Conservation (phyloP, 106 monocot genomes). For the Agapanthus africanus region DNA sequence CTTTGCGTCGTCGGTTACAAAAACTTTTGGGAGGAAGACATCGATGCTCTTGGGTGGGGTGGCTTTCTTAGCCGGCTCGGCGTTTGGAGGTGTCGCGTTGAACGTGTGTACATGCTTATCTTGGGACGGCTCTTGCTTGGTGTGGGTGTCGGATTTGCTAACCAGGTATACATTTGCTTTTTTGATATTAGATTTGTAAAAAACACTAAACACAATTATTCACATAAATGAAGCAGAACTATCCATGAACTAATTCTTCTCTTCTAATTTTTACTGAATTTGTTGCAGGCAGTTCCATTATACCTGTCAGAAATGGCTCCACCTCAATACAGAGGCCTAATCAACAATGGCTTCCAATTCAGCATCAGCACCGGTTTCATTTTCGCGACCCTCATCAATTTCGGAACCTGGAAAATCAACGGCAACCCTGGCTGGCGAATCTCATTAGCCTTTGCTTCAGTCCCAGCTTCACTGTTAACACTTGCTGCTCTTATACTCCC, state of each 20-base stretch:
- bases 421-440: slow-evolving; percentile 30
- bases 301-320: slow-evolving; percentile 42
- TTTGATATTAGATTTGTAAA: neutral
- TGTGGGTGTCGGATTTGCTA: slow-evolving; percentile 48
- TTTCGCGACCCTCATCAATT: slow-evolving; percentile 36
- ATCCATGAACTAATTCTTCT: no score
- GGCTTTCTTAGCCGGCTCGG: slow-evolving; percentile 29
- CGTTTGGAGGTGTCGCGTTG: slow-evolving; percentile 25
- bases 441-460: slow-evolving; percentile 22
- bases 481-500: slow-evolving; percentile 31
- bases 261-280: neutral
- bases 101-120: slow-evolving; percentile 45
- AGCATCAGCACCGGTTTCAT: slow-evolving; percentile 19
- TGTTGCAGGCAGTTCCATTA: slow-evolving; percentile 28
- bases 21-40: slow-evolving; percentile 11
- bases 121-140: slow-evolving; percentile 42
- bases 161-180: slow-evolving; percentile 27
- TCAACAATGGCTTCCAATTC: slow-evolving; percentile 31
- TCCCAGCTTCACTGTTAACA: slow-evolving; percentile 20
- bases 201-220: neutral
- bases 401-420: slow-evolving; percentile 27
- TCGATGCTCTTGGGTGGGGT: slow-evolving; percentile 26
- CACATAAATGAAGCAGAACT: no score
- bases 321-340: slow-evolving; percentile 20
- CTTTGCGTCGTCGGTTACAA: slow-evolving; percentile 21